These are phyloP conservation scores for Pichia sp. DNA, from an alignment of 1,139 yeast species.

Conservation along the genomic window DNA sequence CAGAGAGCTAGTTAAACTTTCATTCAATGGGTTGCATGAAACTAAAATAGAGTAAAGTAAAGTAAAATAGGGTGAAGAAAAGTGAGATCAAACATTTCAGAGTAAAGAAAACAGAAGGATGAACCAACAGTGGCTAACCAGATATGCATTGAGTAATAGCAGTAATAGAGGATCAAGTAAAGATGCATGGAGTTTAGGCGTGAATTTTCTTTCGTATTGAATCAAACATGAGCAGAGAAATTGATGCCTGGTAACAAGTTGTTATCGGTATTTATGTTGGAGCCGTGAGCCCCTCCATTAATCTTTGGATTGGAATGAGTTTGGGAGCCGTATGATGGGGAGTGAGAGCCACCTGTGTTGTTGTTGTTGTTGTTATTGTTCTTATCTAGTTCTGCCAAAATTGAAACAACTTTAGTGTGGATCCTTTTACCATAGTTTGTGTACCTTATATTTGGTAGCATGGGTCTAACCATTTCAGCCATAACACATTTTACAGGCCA, in stretches of 20 bases:
- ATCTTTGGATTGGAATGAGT: not conserved
- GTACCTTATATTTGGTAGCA: slow-evolving; percentile 47
- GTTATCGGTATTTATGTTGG: not conserved
- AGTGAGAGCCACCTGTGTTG: not conserved
- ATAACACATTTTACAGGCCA: slow-evolving; percentile 31
- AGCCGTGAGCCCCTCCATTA: not conserved
- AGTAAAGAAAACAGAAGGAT: not conserved
- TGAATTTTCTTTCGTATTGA: not conserved
- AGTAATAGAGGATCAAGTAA: too few species aligned
- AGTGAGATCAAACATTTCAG: not conserved
- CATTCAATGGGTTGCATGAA: not conserved
- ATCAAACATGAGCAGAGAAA: not conserved
- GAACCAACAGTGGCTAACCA: not conserved
- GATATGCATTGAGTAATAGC: not conserved
- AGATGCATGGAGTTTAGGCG: not conserved
- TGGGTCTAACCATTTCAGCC: slow-evolving; percentile 44
- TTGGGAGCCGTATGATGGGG: not conserved
- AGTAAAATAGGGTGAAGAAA: not conserved
- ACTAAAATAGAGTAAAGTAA: not conserved
- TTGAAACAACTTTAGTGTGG: slow-evolving; percentile 41
- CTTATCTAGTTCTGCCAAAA: slow-evolving; percentile 23
- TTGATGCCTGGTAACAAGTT: slow-evolving; percentile 16
- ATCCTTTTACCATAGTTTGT: slow-evolving; percentile 60
- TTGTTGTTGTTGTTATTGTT: not conserved
- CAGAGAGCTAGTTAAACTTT: not conserved